phyloP scores from a whole-genome alignment of 169 alveolate genomes.

The Cryptosporidium muris region DNA sequence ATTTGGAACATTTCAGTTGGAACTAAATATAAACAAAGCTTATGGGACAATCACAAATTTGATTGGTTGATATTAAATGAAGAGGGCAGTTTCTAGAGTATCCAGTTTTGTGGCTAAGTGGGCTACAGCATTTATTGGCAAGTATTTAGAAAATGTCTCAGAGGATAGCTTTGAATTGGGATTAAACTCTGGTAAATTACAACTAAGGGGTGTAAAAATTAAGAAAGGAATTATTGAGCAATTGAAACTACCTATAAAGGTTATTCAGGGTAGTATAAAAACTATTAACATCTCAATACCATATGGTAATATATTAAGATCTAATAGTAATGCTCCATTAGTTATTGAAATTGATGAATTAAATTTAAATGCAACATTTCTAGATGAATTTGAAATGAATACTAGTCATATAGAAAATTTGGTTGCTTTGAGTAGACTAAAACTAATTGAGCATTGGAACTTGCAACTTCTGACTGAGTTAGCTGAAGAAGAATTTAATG shows the following conservation, averaged over 20 bases:
- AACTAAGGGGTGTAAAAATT: constrained; percentile 43
- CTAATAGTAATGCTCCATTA: constrained; percentile 48
- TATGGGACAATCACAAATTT: too few relatives aligned
- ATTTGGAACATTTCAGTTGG: background rate
- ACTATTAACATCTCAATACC: constrained; percentile 65
- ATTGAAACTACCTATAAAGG: constrained; percentile 37
- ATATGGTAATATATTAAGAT: constrained; percentile 52
- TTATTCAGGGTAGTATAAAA: constrained; percentile 31
- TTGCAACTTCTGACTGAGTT: constrained; percentile 42
- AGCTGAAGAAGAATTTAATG: constrained; percentile 59
- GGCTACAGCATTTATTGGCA: constrained; percentile 71
- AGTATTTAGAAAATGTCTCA: constrained; percentile 67
- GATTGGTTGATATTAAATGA: constrained; percentile 1
- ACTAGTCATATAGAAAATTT: constrained; percentile 28
- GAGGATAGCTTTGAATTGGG: constrained; percentile 69
- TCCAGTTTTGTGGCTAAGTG: constrained; percentile 63
- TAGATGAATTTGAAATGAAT: constrained; percentile 29
- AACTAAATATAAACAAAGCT: background rate
- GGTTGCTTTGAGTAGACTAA: constrained; percentile 25
- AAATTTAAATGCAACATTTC: constrained; percentile 21
- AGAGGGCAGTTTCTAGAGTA: constrained; percentile 72
- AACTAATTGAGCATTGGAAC: constrained; percentile 67
- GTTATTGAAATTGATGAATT: constrained; percentile 66
- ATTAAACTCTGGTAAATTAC: constrained; percentile 50
- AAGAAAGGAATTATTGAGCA: constrained; percentile 49